Evolutionary conservation across 2,329 filamentous ascomycete genomes (phyloP).

Genomic region (Sclerotinia glacialis): DNA sequence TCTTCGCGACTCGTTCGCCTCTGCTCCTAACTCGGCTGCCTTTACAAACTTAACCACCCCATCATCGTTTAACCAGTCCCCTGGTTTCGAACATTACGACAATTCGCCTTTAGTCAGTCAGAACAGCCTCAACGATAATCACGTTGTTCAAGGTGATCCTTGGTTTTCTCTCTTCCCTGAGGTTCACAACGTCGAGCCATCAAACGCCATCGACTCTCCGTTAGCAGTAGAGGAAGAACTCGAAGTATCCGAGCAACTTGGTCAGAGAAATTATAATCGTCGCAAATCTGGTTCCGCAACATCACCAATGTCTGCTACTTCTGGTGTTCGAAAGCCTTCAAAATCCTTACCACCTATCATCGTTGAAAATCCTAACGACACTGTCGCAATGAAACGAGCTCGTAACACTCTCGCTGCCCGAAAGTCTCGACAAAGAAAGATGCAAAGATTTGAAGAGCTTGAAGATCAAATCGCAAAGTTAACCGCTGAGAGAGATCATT

Average conservation of each 20-base stretch:
- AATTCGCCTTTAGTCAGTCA: slow-evolving; percentile 74
- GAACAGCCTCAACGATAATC: slow-evolving; percentile 41
- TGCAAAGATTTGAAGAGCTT: slow-evolving; percentile 69
- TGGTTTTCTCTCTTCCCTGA: slow-evolving; percentile 76
- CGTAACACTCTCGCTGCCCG: slow-evolving; percentile 91
- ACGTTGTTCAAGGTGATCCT: slow-evolving; percentile 43
- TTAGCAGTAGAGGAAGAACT: slow-evolving; percentile 46
- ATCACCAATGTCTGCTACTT: slow-evolving; percentile 58
- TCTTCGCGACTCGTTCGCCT: slow-evolving; percentile 66
- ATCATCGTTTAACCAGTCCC: slow-evolving; percentile 73
- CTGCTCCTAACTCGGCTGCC: slow-evolving; percentile 76
- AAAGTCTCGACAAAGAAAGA: slow-evolving; percentile 86
- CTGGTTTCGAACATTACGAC: slow-evolving; percentile 66
- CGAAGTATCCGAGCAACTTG: slow-evolving; percentile 46
- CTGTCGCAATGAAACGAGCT: slow-evolving; percentile 84
- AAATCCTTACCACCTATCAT: slow-evolving; percentile 78
- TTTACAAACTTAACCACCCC: slow-evolving; percentile 85
- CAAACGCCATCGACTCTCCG: slow-evolving; percentile 26
- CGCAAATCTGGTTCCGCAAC: slow-evolving; percentile 44
- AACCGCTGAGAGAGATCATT: slow-evolving; percentile 62
- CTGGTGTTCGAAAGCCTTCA: slow-evolving; percentile 69
- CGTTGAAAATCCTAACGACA: slow-evolving; percentile 70
- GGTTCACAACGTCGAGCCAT: slow-evolving; percentile 36
- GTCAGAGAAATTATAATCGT: slow-evolving; percentile 42
- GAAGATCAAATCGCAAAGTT: slow-evolving; percentile 71